Conservation (phyloP, 2,329 filamentous ascomycete species). For the Akanthomyces muscarius region DNA sequence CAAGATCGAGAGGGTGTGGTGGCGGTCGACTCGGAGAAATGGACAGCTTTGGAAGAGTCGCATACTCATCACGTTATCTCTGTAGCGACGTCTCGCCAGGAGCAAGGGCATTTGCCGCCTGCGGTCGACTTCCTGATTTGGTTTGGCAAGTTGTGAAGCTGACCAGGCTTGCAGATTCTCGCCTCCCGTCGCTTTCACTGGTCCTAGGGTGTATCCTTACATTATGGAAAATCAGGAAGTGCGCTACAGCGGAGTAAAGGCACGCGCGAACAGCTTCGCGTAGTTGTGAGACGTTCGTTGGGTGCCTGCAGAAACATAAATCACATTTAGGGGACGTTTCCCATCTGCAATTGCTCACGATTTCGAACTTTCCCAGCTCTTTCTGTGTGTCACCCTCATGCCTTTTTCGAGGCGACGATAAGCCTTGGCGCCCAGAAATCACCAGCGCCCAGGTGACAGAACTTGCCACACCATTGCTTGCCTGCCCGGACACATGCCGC, state of each 20-base stretch:
- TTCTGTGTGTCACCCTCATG: background rate
- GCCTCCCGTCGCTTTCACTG: too few species aligned
- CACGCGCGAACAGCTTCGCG: too few species aligned
- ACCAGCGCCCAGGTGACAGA: background rate
- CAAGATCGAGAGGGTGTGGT: background rate
- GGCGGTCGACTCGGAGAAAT: background rate
- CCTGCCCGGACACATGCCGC: background rate
- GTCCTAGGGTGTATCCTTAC: background rate
- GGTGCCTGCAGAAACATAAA: too few species aligned
- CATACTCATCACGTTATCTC: background rate
- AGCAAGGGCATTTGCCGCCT: background rate
- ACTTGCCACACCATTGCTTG: background rate
- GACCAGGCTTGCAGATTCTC: background rate
- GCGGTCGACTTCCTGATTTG: background rate
- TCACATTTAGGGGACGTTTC: too few species aligned
- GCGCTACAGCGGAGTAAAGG: too few species aligned
- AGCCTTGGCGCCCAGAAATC: slow-evolving; percentile 3
- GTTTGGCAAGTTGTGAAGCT: background rate
- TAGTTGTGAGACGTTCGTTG: too few species aligned
- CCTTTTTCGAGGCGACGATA: background rate
- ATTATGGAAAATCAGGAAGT: too few species aligned
- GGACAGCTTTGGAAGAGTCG: background rate
- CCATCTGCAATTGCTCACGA: background rate
- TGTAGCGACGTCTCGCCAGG: background rate
- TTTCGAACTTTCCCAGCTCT: background rate